Evolutionary conservation across 177 flowering plant species (phyloP).

Genomic region (Tripterygium wilfordii): DNA sequence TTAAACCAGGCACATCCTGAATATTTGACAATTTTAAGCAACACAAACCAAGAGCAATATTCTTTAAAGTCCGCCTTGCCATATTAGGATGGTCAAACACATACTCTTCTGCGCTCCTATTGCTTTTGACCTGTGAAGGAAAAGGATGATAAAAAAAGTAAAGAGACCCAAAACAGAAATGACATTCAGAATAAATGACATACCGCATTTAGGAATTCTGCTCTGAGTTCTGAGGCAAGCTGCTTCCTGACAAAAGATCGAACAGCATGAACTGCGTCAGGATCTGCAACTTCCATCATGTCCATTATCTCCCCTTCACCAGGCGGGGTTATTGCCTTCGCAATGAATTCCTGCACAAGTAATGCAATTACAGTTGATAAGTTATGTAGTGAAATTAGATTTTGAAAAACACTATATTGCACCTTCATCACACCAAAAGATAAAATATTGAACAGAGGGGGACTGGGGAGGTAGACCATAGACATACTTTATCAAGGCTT

Average conservation of each 20-base stretch:
- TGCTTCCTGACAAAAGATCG: slow-evolving; percentile 76
- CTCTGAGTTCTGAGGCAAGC: slow-evolving; percentile 68
- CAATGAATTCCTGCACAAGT: slow-evolving; percentile 85
- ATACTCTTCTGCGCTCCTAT: slow-evolving; percentile 68
- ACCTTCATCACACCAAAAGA: too few relatives aligned
- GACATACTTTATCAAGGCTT: slow-evolving; percentile 76
- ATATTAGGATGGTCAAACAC: slow-evolving; percentile 70
- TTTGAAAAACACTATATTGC: too few relatives aligned
- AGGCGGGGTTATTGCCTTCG: slow-evolving; percentile 86
- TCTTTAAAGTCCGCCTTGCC: slow-evolving; percentile 91
- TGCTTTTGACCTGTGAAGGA: slow-evolving; percentile 54
- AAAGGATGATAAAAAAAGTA: too few relatives aligned
- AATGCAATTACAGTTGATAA: too few relatives aligned
- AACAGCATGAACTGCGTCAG: slow-evolving; percentile 98
- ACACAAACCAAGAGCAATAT: slow-evolving; percentile 64
- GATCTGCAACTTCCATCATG: slow-evolving; percentile 94
- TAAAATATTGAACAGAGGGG: too few relatives aligned
- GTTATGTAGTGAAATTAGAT: too few relatives aligned
- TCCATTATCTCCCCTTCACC: slow-evolving; percentile 98
- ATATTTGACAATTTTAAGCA: not conserved
- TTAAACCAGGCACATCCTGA: too few relatives aligned
- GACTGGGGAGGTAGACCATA: not conserved
- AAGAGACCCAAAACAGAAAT: not conserved
- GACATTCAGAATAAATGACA: slow-evolving; percentile 4
- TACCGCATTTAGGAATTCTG: slow-evolving; percentile 62